These are phyloP conservation scores for Puccinia horiana DNA, from an alignment of 1,284 basidiomycete species.

Conservation along the genomic window DNA sequence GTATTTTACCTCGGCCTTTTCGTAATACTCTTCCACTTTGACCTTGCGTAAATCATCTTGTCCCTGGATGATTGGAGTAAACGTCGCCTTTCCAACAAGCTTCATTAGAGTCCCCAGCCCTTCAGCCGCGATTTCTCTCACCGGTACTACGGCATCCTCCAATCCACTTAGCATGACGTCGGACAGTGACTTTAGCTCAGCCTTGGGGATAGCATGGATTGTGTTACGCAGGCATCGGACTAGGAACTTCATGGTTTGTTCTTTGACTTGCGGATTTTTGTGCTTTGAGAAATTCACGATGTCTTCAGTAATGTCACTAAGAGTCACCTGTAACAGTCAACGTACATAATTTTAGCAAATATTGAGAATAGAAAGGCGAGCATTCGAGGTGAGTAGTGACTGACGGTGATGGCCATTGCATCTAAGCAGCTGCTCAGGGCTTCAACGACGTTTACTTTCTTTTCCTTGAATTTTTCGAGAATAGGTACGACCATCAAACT, in stretches of 20 bases:
- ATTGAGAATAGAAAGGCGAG: slow-evolving; percentile 32
- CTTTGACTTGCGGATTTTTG: slow-evolving; percentile 97
- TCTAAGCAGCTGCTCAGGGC: slow-evolving; percentile 83
- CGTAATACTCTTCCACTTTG: slow-evolving; percentile 92
- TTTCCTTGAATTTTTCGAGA: slow-evolving; percentile 89
- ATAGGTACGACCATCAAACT: slow-evolving; percentile 75
- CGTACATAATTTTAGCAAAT: slow-evolving; percentile 50
- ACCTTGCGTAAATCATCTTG: slow-evolving; percentile 84
- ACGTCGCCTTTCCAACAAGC: slow-evolving; percentile 89
- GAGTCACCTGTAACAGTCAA: slow-evolving; percentile 66
- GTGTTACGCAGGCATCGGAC: slow-evolving; percentile 73
- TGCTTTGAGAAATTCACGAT: slow-evolving; percentile 74
- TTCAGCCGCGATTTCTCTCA: slow-evolving; percentile 82
- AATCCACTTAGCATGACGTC: slow-evolving; percentile 76
- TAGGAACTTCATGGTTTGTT: slow-evolving; percentile 86
- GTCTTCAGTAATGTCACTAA: slow-evolving; percentile 82
- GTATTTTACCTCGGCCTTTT: slow-evolving; percentile 81
- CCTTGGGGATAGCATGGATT: slow-evolving; percentile 67
- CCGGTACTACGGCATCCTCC: slow-evolving; percentile 86
- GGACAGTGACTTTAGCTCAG: slow-evolving; percentile 80
- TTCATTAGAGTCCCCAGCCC: slow-evolving; percentile 92
- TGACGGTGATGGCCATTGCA: slow-evolving; percentile 80
- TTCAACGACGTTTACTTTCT: slow-evolving; percentile 87
- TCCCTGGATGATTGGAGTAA: slow-evolving; percentile 82
- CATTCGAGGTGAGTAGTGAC: slow-evolving; percentile 53